phyloP scores from a whole-genome alignment of 2,329 filamentous ascomycete species.

The Alternaria angustiovoidea region DNA sequence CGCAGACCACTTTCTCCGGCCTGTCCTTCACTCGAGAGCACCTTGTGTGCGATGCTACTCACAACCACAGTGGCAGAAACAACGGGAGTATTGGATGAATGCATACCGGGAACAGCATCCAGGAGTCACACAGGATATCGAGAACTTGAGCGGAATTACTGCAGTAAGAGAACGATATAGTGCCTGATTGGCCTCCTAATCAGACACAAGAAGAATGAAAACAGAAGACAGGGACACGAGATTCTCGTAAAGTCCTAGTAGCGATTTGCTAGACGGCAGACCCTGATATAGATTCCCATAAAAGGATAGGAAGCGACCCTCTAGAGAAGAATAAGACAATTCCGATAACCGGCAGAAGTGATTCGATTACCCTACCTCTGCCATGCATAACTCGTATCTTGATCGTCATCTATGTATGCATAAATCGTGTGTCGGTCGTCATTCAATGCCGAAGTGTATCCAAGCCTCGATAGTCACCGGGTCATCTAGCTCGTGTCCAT shows the following conservation, averaged over 20 bases:
- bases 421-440: conserved; percentile 16
- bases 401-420: conserved; percentile 11
- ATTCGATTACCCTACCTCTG: not conserved
- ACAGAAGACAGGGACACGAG: not conserved
- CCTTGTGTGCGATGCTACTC: conserved; percentile 41
- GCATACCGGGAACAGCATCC: conserved; percentile 31
- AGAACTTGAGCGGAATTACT: conserved; percentile 30
- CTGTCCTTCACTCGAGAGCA: conserved; percentile 20
- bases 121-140: conserved; percentile 20
- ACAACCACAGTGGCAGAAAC: conserved; percentile 21
- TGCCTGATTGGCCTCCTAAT: not conserved
- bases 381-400: not conserved
- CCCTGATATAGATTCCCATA: not conserved
- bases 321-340: not conserved
- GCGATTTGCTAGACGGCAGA: not conserved
- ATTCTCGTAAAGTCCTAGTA: not conserved
- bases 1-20: conserved; percentile 28
- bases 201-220: not conserved
- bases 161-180: conserved; percentile 24
- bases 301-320: not conserved
- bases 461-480: not conserved
- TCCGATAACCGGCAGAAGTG: not conserved
- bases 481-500: conserved; percentile 43
- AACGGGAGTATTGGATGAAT: conserved; percentile 25
- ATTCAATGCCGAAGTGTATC: not conserved